Evolutionary conservation across 2,329 filamentous ascomycete species (phyloP).

Genomic region (Arthrinium phaeospermum): DNA sequence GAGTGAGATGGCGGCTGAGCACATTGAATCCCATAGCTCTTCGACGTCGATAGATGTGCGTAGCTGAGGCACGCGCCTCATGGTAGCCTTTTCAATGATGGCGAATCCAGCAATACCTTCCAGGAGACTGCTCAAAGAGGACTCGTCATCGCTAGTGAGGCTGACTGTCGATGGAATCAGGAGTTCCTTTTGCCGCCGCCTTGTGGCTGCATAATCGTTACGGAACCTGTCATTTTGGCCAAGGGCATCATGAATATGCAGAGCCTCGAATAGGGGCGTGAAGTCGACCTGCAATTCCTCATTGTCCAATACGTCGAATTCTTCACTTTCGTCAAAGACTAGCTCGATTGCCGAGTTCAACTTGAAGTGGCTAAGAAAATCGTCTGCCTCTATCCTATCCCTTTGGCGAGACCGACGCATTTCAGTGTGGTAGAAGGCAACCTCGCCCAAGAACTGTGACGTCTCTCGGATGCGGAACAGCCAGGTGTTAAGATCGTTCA

Average conservation of each 20-base stretch:
- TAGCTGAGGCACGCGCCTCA: conserved; percentile 83
- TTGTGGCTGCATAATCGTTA: conserved; percentile 88
- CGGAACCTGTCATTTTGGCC: conserved; percentile 92
- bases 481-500: conserved; percentile 97
- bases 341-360: conserved; percentile 95
- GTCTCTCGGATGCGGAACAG: conserved; percentile 93
- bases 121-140: conserved; percentile 84
- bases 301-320: conserved; percentile 94
- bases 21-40: conserved; percentile 98
- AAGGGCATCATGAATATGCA: conserved; percentile 95
- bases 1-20: conserved; percentile 80
- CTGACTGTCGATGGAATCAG: conserved; percentile 79
- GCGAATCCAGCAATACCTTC: conserved; percentile 96
- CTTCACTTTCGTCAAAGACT: conserved; percentile 92
- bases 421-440: conserved; percentile 96
- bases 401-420: conserved; percentile 83
- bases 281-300: conserved; percentile 90
- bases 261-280: conserved; percentile 88
- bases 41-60: conserved; percentile 89
- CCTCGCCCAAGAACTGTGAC: conserved; percentile 93
- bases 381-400: conserved; percentile 77
- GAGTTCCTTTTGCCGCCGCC: conserved; percentile 89
- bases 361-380: conserved; percentile 82
- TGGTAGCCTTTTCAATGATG: conserved; percentile 93
- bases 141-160: conserved; percentile 81